Percentiles rank a stretch among this genome's conserved stretches.
Evolutionary conservation across 2,329 filamentous ascomycete species (phyloP).

Genomic region (Coniochaeta hoffmannii): DNA sequence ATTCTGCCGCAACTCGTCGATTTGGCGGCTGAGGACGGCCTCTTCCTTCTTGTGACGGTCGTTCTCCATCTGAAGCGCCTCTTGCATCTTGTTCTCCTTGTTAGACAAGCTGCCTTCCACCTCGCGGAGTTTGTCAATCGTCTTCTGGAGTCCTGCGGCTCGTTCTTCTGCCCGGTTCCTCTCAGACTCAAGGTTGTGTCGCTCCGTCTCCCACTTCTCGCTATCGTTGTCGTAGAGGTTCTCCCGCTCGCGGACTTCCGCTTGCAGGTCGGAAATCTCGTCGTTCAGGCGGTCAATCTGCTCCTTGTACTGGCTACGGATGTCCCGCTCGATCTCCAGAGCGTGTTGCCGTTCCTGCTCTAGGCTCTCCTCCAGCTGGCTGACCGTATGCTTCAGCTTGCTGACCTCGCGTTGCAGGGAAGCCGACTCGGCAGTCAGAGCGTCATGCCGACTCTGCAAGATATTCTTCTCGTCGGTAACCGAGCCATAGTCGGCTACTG

Average conservation of each 20-base stretch:
- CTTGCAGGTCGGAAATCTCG: slow-evolving; percentile 56
- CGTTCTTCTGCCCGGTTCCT: slow-evolving; percentile 61
- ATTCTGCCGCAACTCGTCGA: slow-evolving; percentile 66
- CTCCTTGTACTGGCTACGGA: slow-evolving; percentile 44
- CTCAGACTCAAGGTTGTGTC: slow-evolving; percentile 56
- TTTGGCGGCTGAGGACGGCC: slow-evolving; percentile 60
- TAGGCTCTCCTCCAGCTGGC: slow-evolving; percentile 40
- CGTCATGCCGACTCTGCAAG: slow-evolving; percentile 61
- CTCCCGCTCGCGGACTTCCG: slow-evolving; percentile 61
- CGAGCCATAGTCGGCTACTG: slow-evolving; percentile 51
- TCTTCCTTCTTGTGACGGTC: slow-evolving; percentile 68
- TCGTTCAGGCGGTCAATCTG: slow-evolving; percentile 46
- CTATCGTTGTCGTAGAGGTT: slow-evolving; percentile 63
- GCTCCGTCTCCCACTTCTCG: slow-evolving; percentile 66
- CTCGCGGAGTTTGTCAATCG: slow-evolving; percentile 62
- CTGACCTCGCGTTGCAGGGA: slow-evolving; percentile 59
- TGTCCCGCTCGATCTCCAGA: slow-evolving; percentile 52
- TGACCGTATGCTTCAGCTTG: slow-evolving; percentile 36
- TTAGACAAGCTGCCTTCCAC: slow-evolving; percentile 59
- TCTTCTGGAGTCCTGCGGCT: slow-evolving; percentile 59
- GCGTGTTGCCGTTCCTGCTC: slow-evolving; percentile 50
- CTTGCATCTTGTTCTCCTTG: slow-evolving; percentile 60
- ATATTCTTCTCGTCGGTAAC: slow-evolving; percentile 60
- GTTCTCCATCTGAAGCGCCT: slow-evolving; percentile 62
- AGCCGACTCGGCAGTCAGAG: slow-evolving; percentile 57